Conservation (phyloP, 768 basidiomycete species). For the Mycena belliarum region DNA sequence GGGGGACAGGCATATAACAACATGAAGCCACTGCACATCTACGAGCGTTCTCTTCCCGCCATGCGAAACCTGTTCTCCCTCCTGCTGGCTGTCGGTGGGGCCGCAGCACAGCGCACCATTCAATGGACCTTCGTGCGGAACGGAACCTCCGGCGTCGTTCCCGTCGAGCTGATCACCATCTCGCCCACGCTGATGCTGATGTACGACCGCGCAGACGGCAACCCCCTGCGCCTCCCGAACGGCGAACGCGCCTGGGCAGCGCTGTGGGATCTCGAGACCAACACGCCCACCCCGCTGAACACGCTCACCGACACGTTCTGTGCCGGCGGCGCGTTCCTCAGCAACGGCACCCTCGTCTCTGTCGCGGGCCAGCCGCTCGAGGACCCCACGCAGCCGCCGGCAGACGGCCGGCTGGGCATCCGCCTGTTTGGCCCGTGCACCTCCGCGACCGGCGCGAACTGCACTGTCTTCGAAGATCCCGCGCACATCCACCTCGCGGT, state of each 20-base stretch:
- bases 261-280: conserved; percentile 24
- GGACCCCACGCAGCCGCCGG: conserved; percentile 2
- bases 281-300: conserved; percentile 17
- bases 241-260: conserved; percentile 24
- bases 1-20: too few species aligned
- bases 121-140: conserved; percentile 26
- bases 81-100: background rate
- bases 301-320: conserved; percentile 24
- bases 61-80: conserved; percentile 13
- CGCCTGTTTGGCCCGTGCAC: conserved; percentile 28
- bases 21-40: conserved; percentile 4
- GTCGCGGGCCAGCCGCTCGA: conserved; percentile 19
- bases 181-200: conserved; percentile 24
- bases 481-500: conserved; percentile 21
- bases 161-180: conserved; percentile 24
- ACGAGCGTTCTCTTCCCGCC: background rate
- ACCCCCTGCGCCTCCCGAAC: conserved; percentile 22
- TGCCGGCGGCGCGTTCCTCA: conserved; percentile 23
- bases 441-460: conserved; percentile 22
- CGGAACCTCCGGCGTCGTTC: conserved; percentile 21
- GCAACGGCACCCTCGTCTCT: conserved; percentile 24
- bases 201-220: conserved; percentile 24
- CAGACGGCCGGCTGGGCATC: conserved; percentile 23
- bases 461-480: conserved; percentile 28
- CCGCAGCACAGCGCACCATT: conserved; percentile 14